A percentile compares a stretch with the other conserved stretches of the same genome.
Conservation (phyloP, 139 green algal species). For the Yamagishiella unicocca region DNA sequence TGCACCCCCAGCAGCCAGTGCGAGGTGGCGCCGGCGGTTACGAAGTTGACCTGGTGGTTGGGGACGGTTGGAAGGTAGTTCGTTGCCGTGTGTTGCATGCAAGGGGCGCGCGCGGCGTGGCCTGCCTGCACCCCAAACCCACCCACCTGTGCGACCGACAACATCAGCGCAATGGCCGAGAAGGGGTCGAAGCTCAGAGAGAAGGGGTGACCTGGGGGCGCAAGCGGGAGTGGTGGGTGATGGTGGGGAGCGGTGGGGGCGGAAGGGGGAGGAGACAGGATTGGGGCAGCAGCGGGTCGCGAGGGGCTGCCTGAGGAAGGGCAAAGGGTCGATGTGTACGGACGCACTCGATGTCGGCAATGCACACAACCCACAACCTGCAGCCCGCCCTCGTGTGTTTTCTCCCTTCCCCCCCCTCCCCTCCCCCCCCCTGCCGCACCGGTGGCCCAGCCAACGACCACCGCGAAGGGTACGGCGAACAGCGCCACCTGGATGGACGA, state of each 20-base stretch:
- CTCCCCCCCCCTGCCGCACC: background rate
- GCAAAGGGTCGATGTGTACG: too few relatives aligned
- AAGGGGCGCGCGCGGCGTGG: background rate
- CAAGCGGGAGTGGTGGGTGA: background rate
- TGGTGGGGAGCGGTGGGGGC: background rate
- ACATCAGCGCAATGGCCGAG: conserved; percentile 56
- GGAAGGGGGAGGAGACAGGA: too few relatives aligned
- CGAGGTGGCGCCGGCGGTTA: conserved; percentile 35
- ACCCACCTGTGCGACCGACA: conserved; percentile 64
- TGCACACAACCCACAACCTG: too few relatives aligned
- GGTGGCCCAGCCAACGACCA: conserved; percentile 83
- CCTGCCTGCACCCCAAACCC: background rate
- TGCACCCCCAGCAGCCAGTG: conserved; percentile 49
- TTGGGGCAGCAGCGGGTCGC: too few relatives aligned
- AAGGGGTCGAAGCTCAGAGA: conserved; percentile 83
- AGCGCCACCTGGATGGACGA: conserved; percentile 88
- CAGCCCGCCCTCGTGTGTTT: too few relatives aligned
- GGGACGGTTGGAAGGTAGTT: too few relatives aligned
- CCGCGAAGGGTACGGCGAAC: conserved; percentile 87
- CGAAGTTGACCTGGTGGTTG: conserved; percentile 29
- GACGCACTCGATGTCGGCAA: too few relatives aligned
- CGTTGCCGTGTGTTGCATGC: background rate
- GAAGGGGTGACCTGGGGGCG: conserved; percentile 68
- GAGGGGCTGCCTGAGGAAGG: too few relatives aligned
- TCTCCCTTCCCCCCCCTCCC: too few relatives aligned